Percentiles rank a stretch among this genome's conserved stretches.
Conservation (phyloP, 2,329 filamentous ascomycete genomes). For the Calcarisporium arbuscula region DNA sequence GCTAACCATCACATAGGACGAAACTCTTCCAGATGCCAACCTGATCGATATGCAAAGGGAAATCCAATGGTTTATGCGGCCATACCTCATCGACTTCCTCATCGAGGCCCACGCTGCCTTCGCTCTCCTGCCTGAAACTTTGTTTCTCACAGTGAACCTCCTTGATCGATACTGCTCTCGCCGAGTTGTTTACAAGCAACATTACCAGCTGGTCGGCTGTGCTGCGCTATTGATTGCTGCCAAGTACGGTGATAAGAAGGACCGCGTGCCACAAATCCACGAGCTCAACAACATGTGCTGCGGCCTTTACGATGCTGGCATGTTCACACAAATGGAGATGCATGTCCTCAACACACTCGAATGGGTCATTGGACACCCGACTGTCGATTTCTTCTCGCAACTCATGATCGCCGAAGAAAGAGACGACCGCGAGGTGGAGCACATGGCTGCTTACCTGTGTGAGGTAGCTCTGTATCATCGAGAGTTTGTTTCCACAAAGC, state of each 20-base stretch:
- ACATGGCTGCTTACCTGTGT: constrained; percentile 89
- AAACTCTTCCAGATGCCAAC: constrained; percentile 91
- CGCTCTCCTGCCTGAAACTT: constrained; percentile 84
- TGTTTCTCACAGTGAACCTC: constrained; percentile 94
- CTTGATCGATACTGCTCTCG: constrained; percentile 97
- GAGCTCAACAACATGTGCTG: constrained; percentile 99
- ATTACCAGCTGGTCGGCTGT: constrained; percentile 96
- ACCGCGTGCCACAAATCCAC: constrained; percentile 92
- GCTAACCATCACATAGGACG: constrained; percentile 43
- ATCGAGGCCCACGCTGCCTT: constrained; percentile 96
- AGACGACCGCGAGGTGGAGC: constrained; percentile 80
- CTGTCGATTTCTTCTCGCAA: constrained; percentile 89
- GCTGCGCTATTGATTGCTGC: constrained; percentile 92
- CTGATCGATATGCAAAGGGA: constrained; percentile 98
- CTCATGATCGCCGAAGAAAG: constrained; percentile 75
- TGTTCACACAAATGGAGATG: constrained; percentile 99
- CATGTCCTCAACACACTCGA: constrained; percentile 96
- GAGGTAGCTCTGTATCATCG: constrained; percentile 95
- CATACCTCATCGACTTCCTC: constrained; percentile 95
- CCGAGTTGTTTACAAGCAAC: constrained; percentile 96
- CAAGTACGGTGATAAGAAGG: constrained; percentile 98
- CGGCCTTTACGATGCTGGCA: constrained; percentile 94
- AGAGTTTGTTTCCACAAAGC: constrained; percentile 89
- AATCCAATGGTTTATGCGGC: constrained; percentile 99
- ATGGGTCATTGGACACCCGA: constrained; percentile 94